Base-by-base conservation (phyloP, 2,329 filamentous ascomycete species). In the Fusarium equiseti region DNA sequence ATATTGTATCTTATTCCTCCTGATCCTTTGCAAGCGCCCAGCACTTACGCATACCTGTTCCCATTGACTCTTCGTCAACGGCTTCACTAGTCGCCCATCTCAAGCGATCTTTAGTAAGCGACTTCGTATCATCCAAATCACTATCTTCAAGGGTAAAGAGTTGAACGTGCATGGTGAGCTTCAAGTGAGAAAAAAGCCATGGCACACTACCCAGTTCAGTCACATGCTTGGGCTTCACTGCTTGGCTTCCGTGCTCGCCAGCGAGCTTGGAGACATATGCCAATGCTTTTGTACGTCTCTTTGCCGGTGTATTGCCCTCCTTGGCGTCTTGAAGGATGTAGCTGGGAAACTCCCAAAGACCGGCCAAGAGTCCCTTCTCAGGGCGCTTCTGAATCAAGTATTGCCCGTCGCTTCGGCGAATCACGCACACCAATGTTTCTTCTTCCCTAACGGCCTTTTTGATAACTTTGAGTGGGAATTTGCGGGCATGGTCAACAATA, bases 31-130 rank as follows among this genome's bases (percentile, higher is more conserved):
- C 80, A 54, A 88, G 75, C 4, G 81, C 76, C 86, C 86, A 88
- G 73, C 87, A 88, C 71, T 87, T 88, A 40, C 84, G 81, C 86
- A 89, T 88, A 0, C 87, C 87, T 0, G 86, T 88, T 0, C 87
- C 86, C 86, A 89, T 88, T 0, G 85, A 86, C 73, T 86, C 84
- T 3, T 71, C 73, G 4, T 87, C 85, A 2, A 87, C 78, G 10
- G 80, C 78, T 5, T 77, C 72, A 2, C 76, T 76, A 26, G 80
- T 79, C 2, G 80, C 79, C 81, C 84, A 86, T 29, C 52, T 74
- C 18, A 71, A 48, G 9, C 79, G 79, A 22, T 61, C 63, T 29
- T 52, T 40, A 22, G 48, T 45, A 26, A 60, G 63, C 59, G 45
- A 57, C 35, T 50, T 48, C 4, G 29, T 57, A 51, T 68, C 58